Evolutionary conservation across 2,329 filamentous ascomycete species (phyloP), one percentile per base, ranked within the genome.

Genomic region (Microcyclospora pomicola): DNA sequence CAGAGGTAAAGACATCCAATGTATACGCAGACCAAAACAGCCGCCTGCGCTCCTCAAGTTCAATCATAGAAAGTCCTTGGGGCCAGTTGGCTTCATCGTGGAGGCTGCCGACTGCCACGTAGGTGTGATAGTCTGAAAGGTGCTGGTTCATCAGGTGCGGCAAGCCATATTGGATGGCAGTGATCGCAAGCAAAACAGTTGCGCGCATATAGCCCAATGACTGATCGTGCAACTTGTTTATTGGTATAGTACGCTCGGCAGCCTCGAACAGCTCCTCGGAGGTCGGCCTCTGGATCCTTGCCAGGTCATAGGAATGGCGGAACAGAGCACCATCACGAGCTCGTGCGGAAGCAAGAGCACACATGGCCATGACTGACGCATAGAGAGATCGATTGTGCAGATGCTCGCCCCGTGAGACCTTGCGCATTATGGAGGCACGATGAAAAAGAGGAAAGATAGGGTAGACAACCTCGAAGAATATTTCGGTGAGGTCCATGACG

Each of bases 1-100:
- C 64, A 2, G 67, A 64, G 0, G 66, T 61, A 50, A 68, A 72
- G 2, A 75, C 61, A 39, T 75, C 72, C 2, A 75, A 54, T 7
- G 66, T 70, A 47, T 75, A 75, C 39, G 70, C 71, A 29, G 69
- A 69, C 72, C 72, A 75, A 46, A 69, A 68, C 45, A 71, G 46
- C 45, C 65, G 53, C 41, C 68, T 58, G 30, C 67, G 57, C 49
- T 69, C 64, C 47, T 73, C 68, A 12, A 50, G 55, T 46, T 72
- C 69, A 6, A 69, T 56, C 4, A 59, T 47, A 9, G 58, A 56
- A 6, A 71, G 55, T 10, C 59, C 53, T 4, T 55, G 53, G 0
- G 69, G 69, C 71, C 71, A 75, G 10, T 65, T 59, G 5, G 59
- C 53, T 46, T 75, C 71, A 45, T 73, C 68, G 44, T 73, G 67